Percentiles rank a stretch among this genome's conserved stretches.
Evolutionary conservation across 1,284 basidiomycete genomes (phyloP).

Genomic region (Irpex rosettiformis): DNA sequence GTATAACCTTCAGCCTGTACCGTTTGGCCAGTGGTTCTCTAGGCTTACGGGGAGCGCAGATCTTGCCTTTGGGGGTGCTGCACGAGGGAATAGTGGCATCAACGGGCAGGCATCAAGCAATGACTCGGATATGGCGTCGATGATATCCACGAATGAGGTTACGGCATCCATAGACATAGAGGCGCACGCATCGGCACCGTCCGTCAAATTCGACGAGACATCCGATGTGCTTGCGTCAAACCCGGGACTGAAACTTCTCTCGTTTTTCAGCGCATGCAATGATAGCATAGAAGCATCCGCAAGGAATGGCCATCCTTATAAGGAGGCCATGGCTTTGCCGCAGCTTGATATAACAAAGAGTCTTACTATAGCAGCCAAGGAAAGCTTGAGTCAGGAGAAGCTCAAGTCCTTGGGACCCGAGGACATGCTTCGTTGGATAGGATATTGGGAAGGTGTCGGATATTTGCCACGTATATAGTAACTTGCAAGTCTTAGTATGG

Average conservation of each 20-base stretch:
- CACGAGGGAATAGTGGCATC: too few relatives aligned
- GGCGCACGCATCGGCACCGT: too few relatives aligned
- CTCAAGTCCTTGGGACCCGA: conserved; percentile 1
- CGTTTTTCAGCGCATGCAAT: conserved; percentile 23
- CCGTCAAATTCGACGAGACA: too few relatives aligned
- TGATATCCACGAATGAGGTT: too few relatives aligned
- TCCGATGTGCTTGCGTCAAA: conserved; percentile 24
- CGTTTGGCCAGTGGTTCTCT: background rate
- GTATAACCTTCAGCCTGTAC: background rate
- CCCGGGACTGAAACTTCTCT: conserved; percentile 29
- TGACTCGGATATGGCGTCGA: too few relatives aligned
- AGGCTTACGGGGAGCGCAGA: background rate
- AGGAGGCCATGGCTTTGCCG: background rate
- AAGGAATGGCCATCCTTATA: background rate
- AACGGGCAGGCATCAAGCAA: too few relatives aligned
- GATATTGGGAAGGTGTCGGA: conserved; percentile 12
- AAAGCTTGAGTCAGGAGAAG: background rate
- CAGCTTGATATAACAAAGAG: background rate
- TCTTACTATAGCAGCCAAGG: background rate
- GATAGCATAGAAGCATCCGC: background rate
- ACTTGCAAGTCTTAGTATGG: too few relatives aligned
- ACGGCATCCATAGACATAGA: too few relatives aligned
- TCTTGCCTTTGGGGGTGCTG: too few relatives aligned
- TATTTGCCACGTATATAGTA: conserved; percentile 28
- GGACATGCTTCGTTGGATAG: conserved; percentile 10